Evolutionary conservation across 495 filamentous ascomycete genomes (phyloP), one percentile per base, ranked within the genome.

Genomic region (Gamarada debralockiae): DNA sequence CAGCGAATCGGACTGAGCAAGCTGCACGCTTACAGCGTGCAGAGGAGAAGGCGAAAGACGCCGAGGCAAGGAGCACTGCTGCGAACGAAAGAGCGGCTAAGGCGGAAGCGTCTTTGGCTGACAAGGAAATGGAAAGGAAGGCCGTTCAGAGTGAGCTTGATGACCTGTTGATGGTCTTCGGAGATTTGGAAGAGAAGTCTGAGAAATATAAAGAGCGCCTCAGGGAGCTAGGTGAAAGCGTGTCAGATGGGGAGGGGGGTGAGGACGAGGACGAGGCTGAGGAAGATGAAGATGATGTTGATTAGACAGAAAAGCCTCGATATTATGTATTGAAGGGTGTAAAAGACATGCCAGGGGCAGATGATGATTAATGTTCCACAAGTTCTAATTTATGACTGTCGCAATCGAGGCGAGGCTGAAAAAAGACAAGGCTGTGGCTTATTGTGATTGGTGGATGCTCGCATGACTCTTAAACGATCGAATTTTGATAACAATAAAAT

Each of bases 111-210:
- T 59, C 69, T 5, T 15, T 68, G 17, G 67, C 71, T 31, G 68
- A 78, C 52, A 86, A 82, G 60, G 86, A 89, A 61, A 79, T 83
- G 58, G 80, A 85, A 55, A 79, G 79, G 41, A 72, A 79, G 49
- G 69, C 80, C 18, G 76, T 76, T 20, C 87, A 92, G 61, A 59
- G 68, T 20, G 89, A 93, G 63, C 69, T 92, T 25, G 90, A 95
- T 58, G 90, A 95, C 67, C 72, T 95, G 59, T 70, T 95, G 33
- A 87, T 93, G 73, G 83, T 95, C 27, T 86, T 95, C 66, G 86
- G 80, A n/a, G 90, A 95, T 61, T 59, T 93, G n/a, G 90, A 95
- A 66, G 86, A 91, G 44, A 95, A 92, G 74, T 74, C 85, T 53
- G 73, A 77, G 9, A 81, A 81, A 52, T 90, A 93, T 61, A 93